These are phyloP conservation scores for Naganishia vaughanmartiniae DNA, from an alignment of 768 basidiomycete species.

Conservation along the genomic window DNA sequence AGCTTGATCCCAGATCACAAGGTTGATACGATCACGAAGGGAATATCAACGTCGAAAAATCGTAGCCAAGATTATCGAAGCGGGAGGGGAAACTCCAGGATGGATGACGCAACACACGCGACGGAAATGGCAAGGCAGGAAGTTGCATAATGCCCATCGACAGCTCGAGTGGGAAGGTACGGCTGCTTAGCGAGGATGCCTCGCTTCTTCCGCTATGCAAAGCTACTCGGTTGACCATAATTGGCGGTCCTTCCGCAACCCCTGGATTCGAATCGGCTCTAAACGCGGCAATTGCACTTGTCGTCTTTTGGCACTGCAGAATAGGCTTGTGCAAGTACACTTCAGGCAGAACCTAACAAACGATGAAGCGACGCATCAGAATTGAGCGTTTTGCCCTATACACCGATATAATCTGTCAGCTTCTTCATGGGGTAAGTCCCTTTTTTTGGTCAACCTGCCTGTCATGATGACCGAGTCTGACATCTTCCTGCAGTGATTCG, in stretches of 20 bases:
- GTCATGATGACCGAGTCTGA: not conserved
- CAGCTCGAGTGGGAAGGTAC: slow-evolving; percentile 35
- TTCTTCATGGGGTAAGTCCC: not conserved
- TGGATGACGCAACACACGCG: slow-evolving; percentile 31
- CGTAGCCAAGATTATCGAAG: slow-evolving; percentile 16
- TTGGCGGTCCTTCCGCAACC: not conserved
- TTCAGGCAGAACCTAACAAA: not conserved
- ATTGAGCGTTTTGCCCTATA: not conserved
- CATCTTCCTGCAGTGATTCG: not conserved
- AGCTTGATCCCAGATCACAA: slow-evolving; percentile 19
- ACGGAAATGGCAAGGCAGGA: slow-evolving; percentile 32
- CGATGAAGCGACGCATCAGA: not conserved
- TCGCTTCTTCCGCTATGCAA: not conserved
- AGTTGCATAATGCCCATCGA: slow-evolving; percentile 33
- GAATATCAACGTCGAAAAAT: slow-evolving; percentile 29
- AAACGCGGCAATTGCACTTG: not conserved
- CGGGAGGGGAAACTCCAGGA: slow-evolving; percentile 23
- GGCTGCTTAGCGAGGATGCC: slow-evolving; percentile 21
- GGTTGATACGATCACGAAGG: slow-evolving; percentile 25
- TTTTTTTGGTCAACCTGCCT: not conserved
- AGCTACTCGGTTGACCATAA: not conserved
- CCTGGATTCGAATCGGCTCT: not conserved
- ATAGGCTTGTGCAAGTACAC: not conserved
- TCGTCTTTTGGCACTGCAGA: no score
- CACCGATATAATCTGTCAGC: not conserved